Evolutionary conservation across 257 asterid species (phyloP), one percentile per base, ranked within the genome.

Genomic region (Ophiorrhiza pumila): DNA sequence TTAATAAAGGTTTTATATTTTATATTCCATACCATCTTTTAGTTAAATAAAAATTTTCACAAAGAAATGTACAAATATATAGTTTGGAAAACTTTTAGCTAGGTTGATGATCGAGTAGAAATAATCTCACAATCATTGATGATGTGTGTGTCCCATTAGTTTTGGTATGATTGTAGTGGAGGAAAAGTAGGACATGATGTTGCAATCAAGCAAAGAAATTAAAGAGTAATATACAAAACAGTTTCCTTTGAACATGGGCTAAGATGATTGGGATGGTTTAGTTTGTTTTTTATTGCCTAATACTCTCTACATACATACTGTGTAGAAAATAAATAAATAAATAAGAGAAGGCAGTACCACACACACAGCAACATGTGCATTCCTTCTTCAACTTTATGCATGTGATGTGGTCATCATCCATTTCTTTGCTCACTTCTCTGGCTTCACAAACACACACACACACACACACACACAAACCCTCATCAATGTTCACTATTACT

Each of bases 331-430:
- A n/a, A n/a, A n/a, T n/a, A n/a, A n/a, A n/a, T n/a, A n/a, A n/a
- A n/a, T n/a, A n/a, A n/a, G n/a, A n/a, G n/a, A n/a, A n/a, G n/a
- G n/a, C n/a, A n/a, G n/a, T n/a, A n/a, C n/a, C n/a, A n/a, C n/a
- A n/a, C n/a, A n/a, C n/a, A n/a, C n/a, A n/a, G n/a, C n/a, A n/a
- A 80, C 84, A 76, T 80, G 74, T 74, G 75, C 31, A 66, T 34
- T 34, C 61, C 68, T 56, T 75, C 69, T 65, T 57, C 75, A 76
- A 82, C 71, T 72, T 74, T 77, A 32, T 83, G 86, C 85, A 81
- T 80, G 88, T 86, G 84, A 80, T 77, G 82, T 86, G 81, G 56
- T 75, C 56, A 25, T 74, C 37, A 20, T 68, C 81, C 63, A 71
- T 72, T 65, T 45, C 42, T 53, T 65, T 74, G 45, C 46, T 62